Conservation (phyloP, 2,329 filamentous ascomycete genomes). For the Fusarium sp. region DNA sequence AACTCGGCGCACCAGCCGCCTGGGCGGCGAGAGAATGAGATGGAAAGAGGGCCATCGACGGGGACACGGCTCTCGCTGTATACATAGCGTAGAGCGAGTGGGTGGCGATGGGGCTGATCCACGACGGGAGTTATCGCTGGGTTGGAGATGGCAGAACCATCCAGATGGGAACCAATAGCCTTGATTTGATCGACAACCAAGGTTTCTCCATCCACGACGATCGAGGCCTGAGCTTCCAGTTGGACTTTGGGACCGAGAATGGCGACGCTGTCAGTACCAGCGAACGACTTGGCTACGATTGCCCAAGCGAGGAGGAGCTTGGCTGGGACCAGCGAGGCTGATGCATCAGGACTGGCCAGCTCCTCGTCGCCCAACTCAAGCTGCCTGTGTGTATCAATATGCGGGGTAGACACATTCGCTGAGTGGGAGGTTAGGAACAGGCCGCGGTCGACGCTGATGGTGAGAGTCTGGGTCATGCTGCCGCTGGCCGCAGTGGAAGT, state of each 20-base stretch:
- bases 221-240: not conserved
- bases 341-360: not conserved
- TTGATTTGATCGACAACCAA: not conserved
- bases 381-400: not conserved
- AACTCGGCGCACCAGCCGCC: slow-evolving; percentile 7
- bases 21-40: not conserved
- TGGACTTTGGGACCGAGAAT: not conserved
- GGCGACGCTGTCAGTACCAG: slow-evolving; percentile 1
- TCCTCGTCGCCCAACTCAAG: not conserved
- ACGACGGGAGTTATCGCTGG: not conserved
- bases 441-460: slow-evolving; percentile 12
- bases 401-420: not conserved
- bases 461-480: slow-evolving; percentile 12
- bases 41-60: not conserved
- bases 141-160: not conserved
- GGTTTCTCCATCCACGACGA: not conserved
- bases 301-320: slow-evolving; percentile 8
- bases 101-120: not conserved
- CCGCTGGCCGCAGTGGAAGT: not conserved
- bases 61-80: not conserved
- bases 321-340: not conserved
- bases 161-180: not conserved
- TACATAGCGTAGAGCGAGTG: not conserved
- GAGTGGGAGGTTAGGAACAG: not conserved
- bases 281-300: slow-evolving; percentile 1